Base-by-base conservation (phyloP, 2,329 filamentous ascomycete genomes). In the Cladobotryum protrusum region DNA sequence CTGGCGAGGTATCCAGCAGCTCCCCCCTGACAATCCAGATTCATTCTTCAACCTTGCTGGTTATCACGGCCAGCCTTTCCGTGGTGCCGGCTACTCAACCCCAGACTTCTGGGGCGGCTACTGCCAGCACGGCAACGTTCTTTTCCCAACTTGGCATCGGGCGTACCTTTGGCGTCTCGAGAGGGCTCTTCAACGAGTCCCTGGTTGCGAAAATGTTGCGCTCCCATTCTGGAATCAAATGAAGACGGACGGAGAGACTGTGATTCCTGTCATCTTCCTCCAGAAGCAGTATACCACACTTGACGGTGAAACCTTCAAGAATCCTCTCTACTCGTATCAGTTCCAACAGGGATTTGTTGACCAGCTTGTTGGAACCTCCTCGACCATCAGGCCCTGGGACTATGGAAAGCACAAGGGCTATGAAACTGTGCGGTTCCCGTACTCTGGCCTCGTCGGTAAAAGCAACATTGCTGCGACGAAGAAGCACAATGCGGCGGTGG, bases 111-210 rank as follows among this genome's bases (percentile, higher is more conserved):
- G 61, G 58, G 60, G 60, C 5, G 62, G 61, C 1, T 65, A 60
- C 44, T 66, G 63, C 56, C 52, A 61, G 24, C 64, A 67, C 44
- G 57, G 48, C n/a, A 63, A 59, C 43, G 51, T 61, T 24, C 52
- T 61, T 7, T 63, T 61, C 46, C 59, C 61, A 3, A 63, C 61
- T 14, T 64, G 62, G 62, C 63, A 65, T 48, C 56, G 63, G 17
- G 62, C 60, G 12, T 63, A 63, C 40, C 47, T 64, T 9, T 37
- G 54, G 2, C 52, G 52, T 2, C 50, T 63, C 3, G 63, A 65
- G 49, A 39, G 56, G 15, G 58, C 58, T n/a, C 52, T 60, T 1
- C 54, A 47, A 15, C 51, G 17, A 2, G 15, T 41, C n/a, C 2
- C 42, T 2, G 47, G 47, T 33, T 47, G 48, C 29, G 44, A n/a